These are phyloP conservation scores for Solanum chiquidenum DNA, from an alignment of 257 asterid species.

Conservation along the genomic window DNA sequence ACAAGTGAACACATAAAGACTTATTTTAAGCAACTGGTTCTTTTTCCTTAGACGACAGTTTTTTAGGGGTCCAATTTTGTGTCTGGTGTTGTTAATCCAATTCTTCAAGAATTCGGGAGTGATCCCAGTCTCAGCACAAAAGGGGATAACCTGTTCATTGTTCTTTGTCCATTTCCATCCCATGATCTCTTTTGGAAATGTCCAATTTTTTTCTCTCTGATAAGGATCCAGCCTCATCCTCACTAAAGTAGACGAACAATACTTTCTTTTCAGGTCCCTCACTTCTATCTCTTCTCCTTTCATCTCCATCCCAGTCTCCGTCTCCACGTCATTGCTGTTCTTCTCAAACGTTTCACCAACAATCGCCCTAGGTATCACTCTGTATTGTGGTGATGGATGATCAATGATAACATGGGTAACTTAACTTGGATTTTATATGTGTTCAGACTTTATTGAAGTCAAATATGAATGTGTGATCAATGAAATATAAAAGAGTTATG, in stretches of 20 bases:
- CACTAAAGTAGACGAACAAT: not conserved
- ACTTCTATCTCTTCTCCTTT: not conserved
- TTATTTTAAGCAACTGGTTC: no score
- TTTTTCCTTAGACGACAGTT: not conserved
- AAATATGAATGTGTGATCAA: no score
- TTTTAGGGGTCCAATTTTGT: not conserved
- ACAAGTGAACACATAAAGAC: not conserved
- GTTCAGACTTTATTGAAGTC: no score
- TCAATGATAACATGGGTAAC: not conserved
- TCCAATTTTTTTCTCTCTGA: not conserved
- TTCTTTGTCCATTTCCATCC: not conserved
- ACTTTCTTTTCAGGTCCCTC: not conserved
- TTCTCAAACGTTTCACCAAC: not conserved
- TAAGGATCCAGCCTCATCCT: not conserved
- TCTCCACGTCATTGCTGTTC: not conserved
- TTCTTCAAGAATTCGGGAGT: not conserved
- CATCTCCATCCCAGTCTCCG: not conserved
- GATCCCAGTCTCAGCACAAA: conserved; percentile 7
- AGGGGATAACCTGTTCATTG: not conserved
- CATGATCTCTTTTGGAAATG: not conserved
- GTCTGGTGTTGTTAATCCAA: conserved; percentile 2
- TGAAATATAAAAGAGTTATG: no score
- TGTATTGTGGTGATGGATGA: not conserved
- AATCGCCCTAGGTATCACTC: not conserved
- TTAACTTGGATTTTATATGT: no score